Percentiles rank a stretch among this genome's conserved stretches.
phyloP scores from a whole-genome alignment of 257 asterid genomes.

The Solanum chilense region DNA sequence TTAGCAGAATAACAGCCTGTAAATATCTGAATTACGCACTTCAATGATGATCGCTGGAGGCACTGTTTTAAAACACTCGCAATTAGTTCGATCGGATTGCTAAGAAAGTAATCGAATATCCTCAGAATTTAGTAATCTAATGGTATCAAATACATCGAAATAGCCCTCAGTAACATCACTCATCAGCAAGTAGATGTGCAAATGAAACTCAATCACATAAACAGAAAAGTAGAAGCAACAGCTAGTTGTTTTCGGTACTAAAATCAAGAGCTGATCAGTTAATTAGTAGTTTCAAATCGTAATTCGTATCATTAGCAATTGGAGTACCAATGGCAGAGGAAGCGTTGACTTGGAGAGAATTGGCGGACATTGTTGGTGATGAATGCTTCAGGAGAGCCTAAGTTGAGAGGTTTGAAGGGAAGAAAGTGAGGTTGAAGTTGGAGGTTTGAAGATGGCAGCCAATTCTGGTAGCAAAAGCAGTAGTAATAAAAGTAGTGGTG shows the following conservation, averaged over 20 bases:
- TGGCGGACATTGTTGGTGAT: background rate
- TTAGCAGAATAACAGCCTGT: background rate
- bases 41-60: background rate
- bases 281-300: background rate
- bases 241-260: background rate
- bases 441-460: background rate
- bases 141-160: background rate
- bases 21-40: background rate
- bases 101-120: background rate
- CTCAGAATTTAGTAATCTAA: background rate
- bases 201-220: background rate
- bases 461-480: background rate
- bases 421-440: background rate
- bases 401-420: background rate
- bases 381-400: background rate
- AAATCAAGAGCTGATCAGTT: background rate
- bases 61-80: background rate
- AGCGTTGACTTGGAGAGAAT: background rate
- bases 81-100: accelerated
- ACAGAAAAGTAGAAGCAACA: background rate
- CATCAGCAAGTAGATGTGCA: background rate
- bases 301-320: background rate
- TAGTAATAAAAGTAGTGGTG: background rate
- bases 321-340: background rate
- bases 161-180: background rate